Base-by-base conservation (phyloP, 1,284 basidiomycete species). In the Grifola frondosa region DNA sequence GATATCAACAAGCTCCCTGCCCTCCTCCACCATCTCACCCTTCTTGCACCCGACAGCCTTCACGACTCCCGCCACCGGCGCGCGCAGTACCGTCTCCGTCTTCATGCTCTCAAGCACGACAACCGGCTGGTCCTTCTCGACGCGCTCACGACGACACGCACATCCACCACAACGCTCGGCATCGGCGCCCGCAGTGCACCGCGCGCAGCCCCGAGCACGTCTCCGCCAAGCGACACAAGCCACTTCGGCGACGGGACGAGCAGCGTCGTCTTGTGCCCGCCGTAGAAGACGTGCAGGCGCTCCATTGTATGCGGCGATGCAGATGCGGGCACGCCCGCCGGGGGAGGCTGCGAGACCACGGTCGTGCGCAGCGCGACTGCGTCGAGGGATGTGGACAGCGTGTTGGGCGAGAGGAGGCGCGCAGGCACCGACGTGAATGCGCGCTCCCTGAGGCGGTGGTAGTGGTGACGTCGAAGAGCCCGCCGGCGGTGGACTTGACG, bases 41-140 rank as follows among this genome's bases (percentile, higher is more conserved):
- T 87, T 85, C 61, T 67, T 74, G 57, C 86, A 90, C n/a, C 78
- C 81, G 7, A 95, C 77, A 29, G 74, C 71, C 52, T 73, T 80
- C 3, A 95, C 81, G 6, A 81, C 70, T 9, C 90, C 92, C 31
- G 74, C 71, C 5, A 72, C 71, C 43, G 78, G 75, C 10, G 89
- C 81, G 46, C 91, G 75, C 55, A 97, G 63, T 31, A 89, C 88
- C 37, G 88, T 95, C 71, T 94, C 92, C 52, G 91, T 95, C 79
- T 97, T 97, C 93, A 96, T 97, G 58, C 91, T 94, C 70, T 96
- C 93, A 54, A 96, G 67, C 16, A 96, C 82, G 22, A 93, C 82
- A 10, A 91, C 74, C 7, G 80, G 80, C 60, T 94, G 85, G 0
- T 90, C 91, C 62, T 79, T 80, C 62, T 82, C 79, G n/a, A 96